Conservation (phyloP, 2,329 filamentous ascomycete genomes). For the Aspergillus aculeatus region DNA sequence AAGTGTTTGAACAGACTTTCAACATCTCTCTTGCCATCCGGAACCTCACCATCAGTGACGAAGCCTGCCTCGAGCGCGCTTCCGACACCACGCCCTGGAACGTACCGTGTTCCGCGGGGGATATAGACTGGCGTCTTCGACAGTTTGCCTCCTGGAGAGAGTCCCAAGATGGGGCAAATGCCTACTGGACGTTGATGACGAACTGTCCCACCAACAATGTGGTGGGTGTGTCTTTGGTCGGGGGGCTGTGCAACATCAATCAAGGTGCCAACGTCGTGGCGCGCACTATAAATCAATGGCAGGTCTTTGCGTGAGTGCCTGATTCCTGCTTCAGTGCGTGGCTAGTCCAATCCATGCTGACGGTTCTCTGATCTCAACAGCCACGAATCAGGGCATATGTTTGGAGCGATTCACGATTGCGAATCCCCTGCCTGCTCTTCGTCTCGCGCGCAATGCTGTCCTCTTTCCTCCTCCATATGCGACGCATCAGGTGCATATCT, state of each 20-base stretch:
- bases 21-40: constrained; percentile 86
- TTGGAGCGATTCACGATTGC: constrained; percentile 68
- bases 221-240: constrained; percentile 78
- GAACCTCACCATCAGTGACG: constrained; percentile 74
- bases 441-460: constrained; percentile 67
- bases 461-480: constrained; percentile 64
- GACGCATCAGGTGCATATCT: constrained; percentile 72
- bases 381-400: constrained; percentile 89
- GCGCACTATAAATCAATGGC: constrained; percentile 81
- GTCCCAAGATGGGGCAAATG: constrained; percentile 68
- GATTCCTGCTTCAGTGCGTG: background rate
- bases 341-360: no score
- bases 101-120: constrained; percentile 14
- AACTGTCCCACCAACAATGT: constrained; percentile 76
- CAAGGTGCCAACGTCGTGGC: constrained; percentile 74
- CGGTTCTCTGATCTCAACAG: constrained; percentile 7
- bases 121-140: constrained; percentile 46
- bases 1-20: constrained; percentile 81
- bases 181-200: constrained; percentile 86
- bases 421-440: constrained; percentile 55
- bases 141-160: constrained; percentile 84
- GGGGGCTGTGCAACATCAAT: constrained; percentile 65
- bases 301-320: constrained; percentile 69
- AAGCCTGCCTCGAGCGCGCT: constrained; percentile 67
- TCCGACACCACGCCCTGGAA: constrained; percentile 47